Conservation (phyloP, 192 early-diverging fungal species). For the Coemansia sp. region DNA sequence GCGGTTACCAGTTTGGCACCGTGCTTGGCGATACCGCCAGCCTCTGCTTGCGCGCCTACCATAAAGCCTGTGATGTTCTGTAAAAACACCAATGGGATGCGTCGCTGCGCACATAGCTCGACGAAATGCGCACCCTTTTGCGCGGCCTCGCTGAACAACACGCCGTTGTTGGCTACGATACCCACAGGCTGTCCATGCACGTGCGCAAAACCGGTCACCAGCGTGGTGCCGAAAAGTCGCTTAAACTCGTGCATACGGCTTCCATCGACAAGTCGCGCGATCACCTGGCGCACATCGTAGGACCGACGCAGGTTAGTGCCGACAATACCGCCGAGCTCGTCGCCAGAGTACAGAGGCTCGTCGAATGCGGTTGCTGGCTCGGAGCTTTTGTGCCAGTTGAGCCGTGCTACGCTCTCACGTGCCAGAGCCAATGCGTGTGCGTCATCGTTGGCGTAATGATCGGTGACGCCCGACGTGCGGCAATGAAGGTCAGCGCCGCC, state of each 20-base stretch:
- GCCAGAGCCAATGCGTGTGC: slow-evolving; percentile 84
- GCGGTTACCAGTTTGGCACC: slow-evolving; percentile 96
- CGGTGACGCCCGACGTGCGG: slow-evolving; percentile 90
- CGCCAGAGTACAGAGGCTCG: slow-evolving; percentile 75
- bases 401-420: slow-evolving; percentile 78
- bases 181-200: slow-evolving; percentile 90
- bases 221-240: slow-evolving; percentile 81
- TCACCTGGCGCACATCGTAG: slow-evolving; percentile 89
- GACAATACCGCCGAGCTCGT: slow-evolving; percentile 92
- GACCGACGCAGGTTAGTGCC: slow-evolving; percentile 86
- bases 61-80: slow-evolving; percentile 98
- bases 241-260: slow-evolving; percentile 92
- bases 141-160: slow-evolving; percentile 90
- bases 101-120: slow-evolving; percentile 84
- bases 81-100: slow-evolving; percentile 87
- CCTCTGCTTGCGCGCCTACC: slow-evolving; percentile 92
- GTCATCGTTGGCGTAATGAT: slow-evolving; percentile 86
- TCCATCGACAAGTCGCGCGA: slow-evolving; percentile 93
- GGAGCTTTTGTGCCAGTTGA: slow-evolving; percentile 73
- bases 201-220: slow-evolving; percentile 90
- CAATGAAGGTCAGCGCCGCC: slow-evolving; percentile 96
- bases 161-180: slow-evolving; percentile 95
- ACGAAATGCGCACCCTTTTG: slow-evolving; percentile 96
- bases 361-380: slow-evolving; percentile 58
- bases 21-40: slow-evolving; percentile 96